Conservation (phyloP, 805 yeast genomes). For the Candida michaelii region DNA sequence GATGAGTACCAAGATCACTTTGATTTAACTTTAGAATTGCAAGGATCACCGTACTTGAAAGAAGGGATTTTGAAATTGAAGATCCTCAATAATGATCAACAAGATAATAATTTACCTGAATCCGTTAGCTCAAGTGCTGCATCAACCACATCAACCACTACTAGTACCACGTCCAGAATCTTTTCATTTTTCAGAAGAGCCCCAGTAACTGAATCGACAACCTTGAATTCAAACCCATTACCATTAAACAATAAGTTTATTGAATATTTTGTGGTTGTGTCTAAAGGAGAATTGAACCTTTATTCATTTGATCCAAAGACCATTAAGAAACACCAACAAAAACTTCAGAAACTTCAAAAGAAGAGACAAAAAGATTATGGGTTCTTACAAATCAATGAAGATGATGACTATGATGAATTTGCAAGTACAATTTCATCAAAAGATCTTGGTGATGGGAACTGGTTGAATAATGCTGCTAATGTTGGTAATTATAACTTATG, state of each 20-base stretch:
- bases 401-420: slow-evolving; percentile 18
- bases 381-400: slow-evolving; percentile 10
- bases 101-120: slow-evolving; percentile 24
- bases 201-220: slow-evolving; percentile 2
- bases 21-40: slow-evolving; percentile 61
- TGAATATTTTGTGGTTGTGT: slow-evolving; percentile 63
- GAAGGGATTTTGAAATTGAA: slow-evolving; percentile 61
- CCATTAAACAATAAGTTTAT: slow-evolving; percentile 31
- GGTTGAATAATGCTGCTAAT: slow-evolving; percentile 63
- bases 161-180: slow-evolving; percentile 20
- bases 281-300: slow-evolving; percentile 62
- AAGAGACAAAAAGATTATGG: slow-evolving; percentile 15
- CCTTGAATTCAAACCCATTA: slow-evolving; percentile 14
- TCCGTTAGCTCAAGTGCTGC: slow-evolving; percentile 11
- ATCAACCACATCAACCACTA: slow-evolving; percentile 18
- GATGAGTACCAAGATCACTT: slow-evolving; percentile 46
- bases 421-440: slow-evolving; percentile 13
- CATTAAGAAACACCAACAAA: slow-evolving; percentile 40
- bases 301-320: slow-evolving; percentile 53
- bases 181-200: slow-evolving; percentile 28
- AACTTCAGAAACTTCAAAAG: slow-evolving; percentile 21
- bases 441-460: slow-evolving; percentile 61
- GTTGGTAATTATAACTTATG: slow-evolving; percentile 53
- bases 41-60: slow-evolving; percentile 77
- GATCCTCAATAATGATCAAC: slow-evolving; percentile 37